A percentile compares a stretch with the other conserved stretches of the same genome.
These are phyloP conservation scores for Blastobotrys buckinghamii DNA, from an alignment of 1,139 yeast species.

Conservation along the genomic window DNA sequence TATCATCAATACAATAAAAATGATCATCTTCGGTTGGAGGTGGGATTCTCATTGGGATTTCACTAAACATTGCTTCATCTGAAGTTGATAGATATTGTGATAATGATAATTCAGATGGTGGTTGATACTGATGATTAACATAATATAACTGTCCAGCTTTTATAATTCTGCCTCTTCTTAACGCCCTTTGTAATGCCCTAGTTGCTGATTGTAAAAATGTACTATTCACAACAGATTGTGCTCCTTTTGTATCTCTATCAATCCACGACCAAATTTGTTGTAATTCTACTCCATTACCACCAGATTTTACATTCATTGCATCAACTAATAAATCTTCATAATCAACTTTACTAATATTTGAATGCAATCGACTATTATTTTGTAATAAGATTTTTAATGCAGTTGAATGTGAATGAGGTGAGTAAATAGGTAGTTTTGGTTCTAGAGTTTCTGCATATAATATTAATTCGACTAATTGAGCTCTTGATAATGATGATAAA, in stretches of 20 bases:
- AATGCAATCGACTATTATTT: constrained; percentile 29
- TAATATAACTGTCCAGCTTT: constrained; percentile 30
- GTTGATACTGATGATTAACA: constrained; percentile 32
- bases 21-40: constrained; percentile 32
- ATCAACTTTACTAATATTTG: constrained; percentile 24
- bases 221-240: constrained; percentile 27
- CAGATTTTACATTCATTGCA: constrained; percentile 31
- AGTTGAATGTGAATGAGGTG: constrained; percentile 33
- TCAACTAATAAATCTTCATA: constrained; percentile 35
- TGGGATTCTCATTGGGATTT: constrained; percentile 33
- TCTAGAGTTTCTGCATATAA: constrained; percentile 35
- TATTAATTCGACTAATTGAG: constrained; percentile 39
- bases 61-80: constrained; percentile 35
- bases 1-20: constrained; percentile 31
- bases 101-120: constrained; percentile 34
- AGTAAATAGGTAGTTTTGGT: constrained; percentile 34
- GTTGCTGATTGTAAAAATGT: constrained; percentile 34
- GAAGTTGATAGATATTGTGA: constrained; percentile 34
- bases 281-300: constrained; percentile 33
- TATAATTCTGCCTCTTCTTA: constrained; percentile 32
- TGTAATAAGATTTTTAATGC: constrained; percentile 35
- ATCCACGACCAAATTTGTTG: constrained; percentile 34
- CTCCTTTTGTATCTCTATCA: constrained; percentile 27
- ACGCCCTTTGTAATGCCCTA: constrained; percentile 35
- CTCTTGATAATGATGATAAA: constrained; percentile 35